Percentiles rank a stretch among this genome's conserved stretches.
These are phyloP conservation scores for Drechslera avenae DNA, from an alignment of 2,329 filamentous ascomycete genomes.

Conservation along the genomic window DNA sequence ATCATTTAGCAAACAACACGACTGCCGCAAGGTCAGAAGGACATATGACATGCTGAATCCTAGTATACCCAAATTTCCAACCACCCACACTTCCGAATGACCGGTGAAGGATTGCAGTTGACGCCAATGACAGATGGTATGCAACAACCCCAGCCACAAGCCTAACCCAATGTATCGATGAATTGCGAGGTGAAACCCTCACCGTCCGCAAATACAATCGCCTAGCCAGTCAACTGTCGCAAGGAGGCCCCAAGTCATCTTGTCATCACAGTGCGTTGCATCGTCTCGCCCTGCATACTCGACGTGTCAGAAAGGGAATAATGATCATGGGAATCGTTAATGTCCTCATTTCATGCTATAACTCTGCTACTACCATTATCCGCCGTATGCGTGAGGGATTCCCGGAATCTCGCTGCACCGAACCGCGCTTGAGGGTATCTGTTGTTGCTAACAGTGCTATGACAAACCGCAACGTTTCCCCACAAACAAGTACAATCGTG, in stretches of 20 bases:
- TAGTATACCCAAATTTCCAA: background rate
- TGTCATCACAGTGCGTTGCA: background rate
- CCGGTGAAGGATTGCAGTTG: too few species aligned
- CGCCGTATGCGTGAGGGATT: constrained; percentile 5
- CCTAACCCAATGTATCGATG: constrained; percentile 13
- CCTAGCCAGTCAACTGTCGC: too few species aligned
- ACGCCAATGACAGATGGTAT: too few species aligned
- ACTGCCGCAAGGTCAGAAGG: too few species aligned
- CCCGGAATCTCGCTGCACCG: constrained; percentile 18
- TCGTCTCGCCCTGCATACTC: constrained; percentile 3
- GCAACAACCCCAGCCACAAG: background rate
- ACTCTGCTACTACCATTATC: constrained; percentile 15
- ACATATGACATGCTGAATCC: too few species aligned
- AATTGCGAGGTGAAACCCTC: constrained; percentile 20
- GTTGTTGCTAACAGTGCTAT: background rate
- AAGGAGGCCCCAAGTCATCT: background rate
- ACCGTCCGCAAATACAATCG: background rate
- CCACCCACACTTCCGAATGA: too few species aligned
- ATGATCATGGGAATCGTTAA: constrained; percentile 9
- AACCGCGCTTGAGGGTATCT: constrained; percentile 20
- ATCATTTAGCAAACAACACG: too few species aligned
- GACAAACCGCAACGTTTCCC: background rate
- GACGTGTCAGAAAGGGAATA: background rate
- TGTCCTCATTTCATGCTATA: constrained; percentile 23
- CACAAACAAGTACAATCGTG: constrained; percentile 1